These are phyloP conservation scores for Fraxinus pennsylvanica DNA, from an alignment of 257 asterid genomes.

Conservation along the genomic window DNA sequence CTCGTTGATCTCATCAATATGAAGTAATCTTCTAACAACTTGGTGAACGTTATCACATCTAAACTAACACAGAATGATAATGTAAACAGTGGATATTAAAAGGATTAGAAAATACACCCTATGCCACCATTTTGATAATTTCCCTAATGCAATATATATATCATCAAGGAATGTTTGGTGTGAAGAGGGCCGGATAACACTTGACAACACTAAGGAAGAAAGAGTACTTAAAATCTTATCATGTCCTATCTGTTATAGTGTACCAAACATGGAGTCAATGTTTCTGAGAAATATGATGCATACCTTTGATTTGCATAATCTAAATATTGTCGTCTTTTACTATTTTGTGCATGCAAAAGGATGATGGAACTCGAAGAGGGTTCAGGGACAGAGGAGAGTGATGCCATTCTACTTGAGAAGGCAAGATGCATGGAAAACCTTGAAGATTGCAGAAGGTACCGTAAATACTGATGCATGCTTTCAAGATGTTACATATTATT, in stretches of 20 bases:
- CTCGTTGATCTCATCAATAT: slow-evolving; percentile 84
- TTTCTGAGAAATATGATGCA: background rate
- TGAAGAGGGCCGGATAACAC: background rate
- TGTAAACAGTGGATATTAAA: background rate
- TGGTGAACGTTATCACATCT: slow-evolving; percentile 7
- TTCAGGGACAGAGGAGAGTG: slow-evolving; percentile 72
- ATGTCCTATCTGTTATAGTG: background rate
- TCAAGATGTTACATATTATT: background rate
- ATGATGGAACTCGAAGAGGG: slow-evolving; percentile 87
- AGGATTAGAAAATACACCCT: background rate
- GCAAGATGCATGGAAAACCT: slow-evolving; percentile 29
- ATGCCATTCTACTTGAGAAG: slow-evolving; percentile 49
- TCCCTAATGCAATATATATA: background rate
- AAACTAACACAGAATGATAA: background rate
- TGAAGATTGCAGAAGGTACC: slow-evolving; percentile 42
- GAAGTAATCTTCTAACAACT: slow-evolving; percentile 51
- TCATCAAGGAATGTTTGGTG: background rate
- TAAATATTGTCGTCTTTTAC: background rate
- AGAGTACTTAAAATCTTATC: background rate
- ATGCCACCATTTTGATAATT: background rate
- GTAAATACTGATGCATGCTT: background rate
- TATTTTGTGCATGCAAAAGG: slow-evolving; percentile 40
- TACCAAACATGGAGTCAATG: background rate
- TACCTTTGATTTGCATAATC: background rate
- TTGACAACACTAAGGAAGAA: background rate